Base-by-base conservation (phyloP, 1,284 basidiomycete genomes). In the Ustilago loliicola region DNA sequence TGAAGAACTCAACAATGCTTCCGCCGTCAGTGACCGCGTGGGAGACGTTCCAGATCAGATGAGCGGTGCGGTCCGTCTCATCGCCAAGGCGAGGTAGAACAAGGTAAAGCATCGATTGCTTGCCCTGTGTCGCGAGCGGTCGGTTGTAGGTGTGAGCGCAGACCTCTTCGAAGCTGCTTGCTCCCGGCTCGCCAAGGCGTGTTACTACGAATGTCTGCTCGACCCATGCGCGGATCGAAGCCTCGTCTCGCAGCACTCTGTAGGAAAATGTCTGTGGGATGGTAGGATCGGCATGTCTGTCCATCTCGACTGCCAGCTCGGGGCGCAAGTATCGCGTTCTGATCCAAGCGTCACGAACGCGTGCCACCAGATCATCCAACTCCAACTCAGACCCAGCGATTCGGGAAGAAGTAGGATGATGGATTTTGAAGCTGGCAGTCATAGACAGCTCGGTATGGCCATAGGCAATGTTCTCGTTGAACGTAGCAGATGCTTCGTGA, bases 381-480 rank as follows among this genome's bases (percentile, higher is more conserved):
- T 72, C 69, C 5, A 58, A 36, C 45, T 72, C 63, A 21, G 58
- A 50, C 15, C 54, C 63, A 3, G 54, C 51, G 23, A 62, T 72
- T 7, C 45, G 53, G n/a, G 62, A 61, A 11, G 56, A 53, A 32
- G 29, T 53, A 5, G 60, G 63, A 11, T 56, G 63, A 21, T 75
- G 61, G 5, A 64, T 30, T 1, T 59, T 61, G 30, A 75, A 65
- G 34, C 34, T 48, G 2, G 23, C 15, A 6, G 34, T 13, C 38
- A 71, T 27, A 10, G 76, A 72, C 1, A 78, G 76, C 73, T 78
- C 76, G 1, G 76, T 78, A 32, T 78, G 76, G 8, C 76, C 76
- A 38, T 75, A 21, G 23, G 66, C 64, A 29, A 78, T 64, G 50
- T 78, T 78, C 36, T 78, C 45, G 59, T 78, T 78, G 71, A 66